Base-by-base conservation (phyloP, 2,329 filamentous ascomycete genomes). In the Tolypocladium endophyticum region DNA sequence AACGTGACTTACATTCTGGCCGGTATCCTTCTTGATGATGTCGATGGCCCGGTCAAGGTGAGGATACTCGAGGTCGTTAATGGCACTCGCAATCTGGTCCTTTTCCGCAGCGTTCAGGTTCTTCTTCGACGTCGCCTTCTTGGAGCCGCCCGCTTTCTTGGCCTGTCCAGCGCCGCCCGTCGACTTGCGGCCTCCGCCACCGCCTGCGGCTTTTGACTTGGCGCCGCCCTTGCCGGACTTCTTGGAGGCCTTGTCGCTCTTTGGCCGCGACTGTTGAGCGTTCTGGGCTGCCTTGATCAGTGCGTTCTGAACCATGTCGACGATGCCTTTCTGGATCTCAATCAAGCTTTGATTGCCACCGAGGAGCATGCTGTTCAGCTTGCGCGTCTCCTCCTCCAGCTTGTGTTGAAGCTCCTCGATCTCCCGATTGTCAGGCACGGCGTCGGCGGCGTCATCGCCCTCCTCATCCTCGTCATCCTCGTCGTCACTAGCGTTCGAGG, bases 21-120 rank as follows among this genome's bases (percentile, higher is more conserved):
- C 90, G 74, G 77, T 96, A 65, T 96, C 93, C 64, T 85, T 85
- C 72, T 95, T 91, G 70, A 99, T 97, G 63, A 97, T 92, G 61
- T 88, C 85, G 38, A 97, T 90, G 0, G 93, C 91, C 65, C 86
- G 85, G 56, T 87, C 83, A 69, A 96, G 88, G 65, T 90, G 86
- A n/a, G 81, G 79, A 56, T 88, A 87, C 23, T 92, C 87, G 60
- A 97, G 84, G 63, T 87, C 87, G 67, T 87, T 89, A 64, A 96
- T 94, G 18, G 89, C 89, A 61, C 88, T 87, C 1, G 91, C 93
- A 60, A 99, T 95, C 64, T 92, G 85, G 60, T 94, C 90, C 78
- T 97, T 97, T 75, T 99, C 92, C 4, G 87, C 81, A 61, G 85
- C 87, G 53, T 91, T 85, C 68, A 89, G 83, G 58, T 82, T 81